phyloP scores from a whole-genome alignment of 208 protist species.

The Trichomonas tenax region DNA sequence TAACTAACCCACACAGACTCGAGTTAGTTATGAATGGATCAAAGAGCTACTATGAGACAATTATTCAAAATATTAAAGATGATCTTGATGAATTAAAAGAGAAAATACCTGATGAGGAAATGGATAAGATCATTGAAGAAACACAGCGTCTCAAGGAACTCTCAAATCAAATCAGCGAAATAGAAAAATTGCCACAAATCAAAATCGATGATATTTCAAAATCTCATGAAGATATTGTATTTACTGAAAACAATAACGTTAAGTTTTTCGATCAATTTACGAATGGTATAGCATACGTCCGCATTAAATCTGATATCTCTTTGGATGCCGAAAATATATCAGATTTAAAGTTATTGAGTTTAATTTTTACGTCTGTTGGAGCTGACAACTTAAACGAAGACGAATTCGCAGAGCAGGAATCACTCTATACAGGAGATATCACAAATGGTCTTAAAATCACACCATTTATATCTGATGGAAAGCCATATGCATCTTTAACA shows the following conservation, averaged over 20 bases:
- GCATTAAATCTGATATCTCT: background rate
- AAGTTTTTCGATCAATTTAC: background rate
- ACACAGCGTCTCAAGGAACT: background rate
- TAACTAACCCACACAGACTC: background rate
- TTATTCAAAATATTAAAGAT: background rate
- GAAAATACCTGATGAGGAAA: background rate
- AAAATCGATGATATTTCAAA: background rate
- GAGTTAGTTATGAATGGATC: background rate
- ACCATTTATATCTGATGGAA: background rate
- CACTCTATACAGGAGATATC: background rate
- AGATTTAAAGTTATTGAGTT: background rate
- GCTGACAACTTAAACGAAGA: background rate
- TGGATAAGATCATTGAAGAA: background rate
- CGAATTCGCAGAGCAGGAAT: background rate
- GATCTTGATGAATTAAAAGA: background rate
- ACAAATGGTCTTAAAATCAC: background rate
- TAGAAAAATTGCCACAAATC: background rate
- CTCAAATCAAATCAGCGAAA: too few relatives aligned
- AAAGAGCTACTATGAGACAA: background rate
- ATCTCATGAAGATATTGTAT: background rate
- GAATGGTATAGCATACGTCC: background rate
- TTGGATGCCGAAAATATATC: background rate
- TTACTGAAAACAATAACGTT: background rate
- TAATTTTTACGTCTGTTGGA: background rate
- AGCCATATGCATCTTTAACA: background rate